Evolutionary conservation across 2,329 filamentous ascomycete genomes (phyloP).

Genomic region (Neonectria punicea): DNA sequence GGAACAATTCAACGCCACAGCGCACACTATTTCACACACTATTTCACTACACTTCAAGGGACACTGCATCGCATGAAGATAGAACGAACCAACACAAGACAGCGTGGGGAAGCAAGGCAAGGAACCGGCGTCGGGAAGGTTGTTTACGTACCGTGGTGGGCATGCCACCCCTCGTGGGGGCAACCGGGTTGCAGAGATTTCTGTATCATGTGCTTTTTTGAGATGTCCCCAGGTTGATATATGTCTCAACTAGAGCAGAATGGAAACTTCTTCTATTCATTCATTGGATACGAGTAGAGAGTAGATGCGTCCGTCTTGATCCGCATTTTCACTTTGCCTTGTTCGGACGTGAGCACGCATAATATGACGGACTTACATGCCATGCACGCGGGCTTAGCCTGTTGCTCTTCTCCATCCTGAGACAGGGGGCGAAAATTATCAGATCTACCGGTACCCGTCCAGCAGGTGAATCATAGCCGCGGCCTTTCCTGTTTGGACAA

Average conservation of each 20-base stretch:
- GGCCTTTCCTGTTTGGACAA: conserved; percentile 7
- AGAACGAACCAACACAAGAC: conserved; percentile 9
- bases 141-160: neutral
- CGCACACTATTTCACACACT: neutral
- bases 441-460: conserved; percentile 10
- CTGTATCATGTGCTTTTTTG: neutral
- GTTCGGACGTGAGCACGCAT: neutral
- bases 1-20: neutral
- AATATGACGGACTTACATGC: neutral
- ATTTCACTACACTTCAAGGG: neutral
- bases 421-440: conserved; percentile 11
- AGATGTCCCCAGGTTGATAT: neutral
- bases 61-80: conserved; percentile 3
- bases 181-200: conserved; percentile 1
- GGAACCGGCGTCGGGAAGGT: neutral
- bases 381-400: neutral
- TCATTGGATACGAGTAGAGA: neutral
- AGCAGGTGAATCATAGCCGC: neutral
- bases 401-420: neutral
- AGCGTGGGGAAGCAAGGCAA: conserved; percentile 22
- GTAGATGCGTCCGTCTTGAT: neutral
- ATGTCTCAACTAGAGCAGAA: neutral
- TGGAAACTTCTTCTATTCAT: neutral
- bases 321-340: neutral
- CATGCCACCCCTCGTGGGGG: neutral